phyloP scores from a whole-genome alignment of 352 stramenopile genomes.

The Pythium monospermum region DNA sequence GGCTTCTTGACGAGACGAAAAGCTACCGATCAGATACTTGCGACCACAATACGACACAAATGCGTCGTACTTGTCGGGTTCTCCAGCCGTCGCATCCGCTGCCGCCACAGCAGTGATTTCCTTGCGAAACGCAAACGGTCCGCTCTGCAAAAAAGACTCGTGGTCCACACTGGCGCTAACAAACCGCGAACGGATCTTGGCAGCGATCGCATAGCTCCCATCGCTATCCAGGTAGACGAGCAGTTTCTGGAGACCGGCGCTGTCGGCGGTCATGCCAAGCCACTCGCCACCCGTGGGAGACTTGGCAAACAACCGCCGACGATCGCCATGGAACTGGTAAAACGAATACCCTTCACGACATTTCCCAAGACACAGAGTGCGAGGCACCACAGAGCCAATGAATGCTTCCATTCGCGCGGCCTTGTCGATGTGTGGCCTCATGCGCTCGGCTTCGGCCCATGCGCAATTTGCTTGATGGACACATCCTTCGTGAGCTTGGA shows the following conservation, averaged over 20 bases:
- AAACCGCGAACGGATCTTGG: not conserved
- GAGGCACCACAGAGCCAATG: constrained; percentile 52
- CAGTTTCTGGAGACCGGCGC: constrained; percentile 29
- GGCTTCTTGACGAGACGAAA: constrained; percentile 16
- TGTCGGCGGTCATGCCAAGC: constrained; percentile 25
- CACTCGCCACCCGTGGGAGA: constrained; percentile 48
- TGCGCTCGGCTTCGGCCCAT: constrained; percentile 50
- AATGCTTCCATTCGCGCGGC: constrained; percentile 53
- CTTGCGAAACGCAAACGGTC: constrained; percentile 10
- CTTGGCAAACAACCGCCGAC: constrained; percentile 43
- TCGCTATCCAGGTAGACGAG: constrained; percentile 46
- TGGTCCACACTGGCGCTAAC: not conserved
- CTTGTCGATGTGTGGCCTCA: constrained; percentile 45
- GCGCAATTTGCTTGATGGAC: constrained; percentile 55
- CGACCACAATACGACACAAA: constrained; percentile 16
- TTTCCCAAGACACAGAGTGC: constrained; percentile 52
- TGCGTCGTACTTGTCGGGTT: constrained; percentile 20
- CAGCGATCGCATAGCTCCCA: constrained; percentile 4
- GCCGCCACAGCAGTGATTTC: constrained; percentile 3
- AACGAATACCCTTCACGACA: constrained; percentile 48
- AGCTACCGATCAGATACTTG: constrained; percentile 11
- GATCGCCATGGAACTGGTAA: constrained; percentile 64
- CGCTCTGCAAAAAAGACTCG: constrained; percentile 6
- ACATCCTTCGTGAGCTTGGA: constrained; percentile 55
- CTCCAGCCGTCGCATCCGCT: constrained; percentile 3